Percentiles rank a stretch among this genome's conserved stretches.
These are phyloP conservation scores for Paramecium caudatum DNA, from an alignment of 73 alveolate genomes.

Conservation along the genomic window DNA sequence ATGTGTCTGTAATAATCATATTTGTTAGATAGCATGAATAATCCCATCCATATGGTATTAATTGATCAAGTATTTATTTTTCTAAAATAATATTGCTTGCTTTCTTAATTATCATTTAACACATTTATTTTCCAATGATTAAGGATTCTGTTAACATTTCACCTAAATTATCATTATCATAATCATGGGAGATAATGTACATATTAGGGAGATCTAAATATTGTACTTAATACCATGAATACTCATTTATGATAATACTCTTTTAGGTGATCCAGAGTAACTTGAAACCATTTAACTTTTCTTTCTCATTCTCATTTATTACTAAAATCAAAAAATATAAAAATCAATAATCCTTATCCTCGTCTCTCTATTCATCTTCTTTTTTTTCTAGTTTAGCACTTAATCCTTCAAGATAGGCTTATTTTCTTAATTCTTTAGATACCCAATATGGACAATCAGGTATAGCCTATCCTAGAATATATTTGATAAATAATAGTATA, in stretches of 20 bases:
- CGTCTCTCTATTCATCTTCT: neutral
- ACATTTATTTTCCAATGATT: neutral
- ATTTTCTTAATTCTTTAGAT: constrained; percentile 36
- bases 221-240: neutral
- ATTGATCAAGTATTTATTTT: neutral
- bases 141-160: neutral
- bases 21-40: neutral
- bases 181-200: neutral
- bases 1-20: neutral
- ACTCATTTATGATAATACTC: neutral
- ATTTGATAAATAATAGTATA: constrained; percentile 38
- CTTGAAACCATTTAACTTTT: neutral
- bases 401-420: constrained; percentile 2
- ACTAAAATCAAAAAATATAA: constrained; percentile 16
- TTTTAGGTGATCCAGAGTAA: neutral
- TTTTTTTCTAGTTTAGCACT: neutral
- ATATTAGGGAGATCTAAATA: neutral
- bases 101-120: neutral
- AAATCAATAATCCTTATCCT: too few relatives aligned
- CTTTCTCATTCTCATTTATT: neutral
- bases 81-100: neutral
- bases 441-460: constrained; percentile 69
- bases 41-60: constrained; percentile 12
- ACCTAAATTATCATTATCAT: neutral
- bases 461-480: constrained; percentile 15